Conservation (phyloP, 176 grass and related monocot species). For the Oryza glumipatula region DNA sequence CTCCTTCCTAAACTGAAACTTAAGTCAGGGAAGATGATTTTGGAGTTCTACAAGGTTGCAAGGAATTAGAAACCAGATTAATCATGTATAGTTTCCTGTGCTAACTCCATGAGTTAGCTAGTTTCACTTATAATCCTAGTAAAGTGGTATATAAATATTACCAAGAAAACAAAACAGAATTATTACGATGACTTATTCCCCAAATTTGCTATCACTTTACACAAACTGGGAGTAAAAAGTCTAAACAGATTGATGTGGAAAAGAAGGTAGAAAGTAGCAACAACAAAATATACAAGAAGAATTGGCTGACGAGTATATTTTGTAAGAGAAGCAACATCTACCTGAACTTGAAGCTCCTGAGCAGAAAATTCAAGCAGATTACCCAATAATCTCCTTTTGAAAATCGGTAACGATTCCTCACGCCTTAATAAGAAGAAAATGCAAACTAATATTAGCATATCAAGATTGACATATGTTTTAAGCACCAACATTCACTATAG, state of each 20-base stretch:
- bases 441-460: slow-evolving; percentile 28
- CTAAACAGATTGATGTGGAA: slow-evolving; percentile 8
- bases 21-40: slow-evolving; percentile 6
- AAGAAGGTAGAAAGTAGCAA: slow-evolving; percentile 25
- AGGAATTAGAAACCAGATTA: slow-evolving; percentile 17
- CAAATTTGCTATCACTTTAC: slow-evolving; percentile 12
- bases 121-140: slow-evolving; percentile 20
- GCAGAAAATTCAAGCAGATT: slow-evolving; percentile 81
- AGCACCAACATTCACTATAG: background rate
- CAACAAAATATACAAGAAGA: slow-evolving; percentile 9
- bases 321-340: slow-evolving; percentile 31
- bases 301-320: background rate
- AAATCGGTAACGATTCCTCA: slow-evolving; percentile 70
- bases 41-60: slow-evolving; percentile 17
- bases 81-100: slow-evolving; percentile 15
- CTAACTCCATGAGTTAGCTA: slow-evolving; percentile 14
- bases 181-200: slow-evolving; percentile 21
- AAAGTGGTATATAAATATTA: slow-evolving; percentile 7
- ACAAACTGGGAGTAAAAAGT: slow-evolving; percentile 20
- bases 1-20: slow-evolving; percentile 38
- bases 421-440: slow-evolving; percentile 62
- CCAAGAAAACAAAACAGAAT: slow-evolving; percentile 20
- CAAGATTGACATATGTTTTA: slow-evolving; percentile 28
- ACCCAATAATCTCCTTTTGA: slow-evolving; percentile 77
- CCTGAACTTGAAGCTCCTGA: slow-evolving; percentile 81